Base-by-base conservation (phyloP, 2,329 filamentous ascomycete genomes). In the Zymoseptoria brevis region DNA sequence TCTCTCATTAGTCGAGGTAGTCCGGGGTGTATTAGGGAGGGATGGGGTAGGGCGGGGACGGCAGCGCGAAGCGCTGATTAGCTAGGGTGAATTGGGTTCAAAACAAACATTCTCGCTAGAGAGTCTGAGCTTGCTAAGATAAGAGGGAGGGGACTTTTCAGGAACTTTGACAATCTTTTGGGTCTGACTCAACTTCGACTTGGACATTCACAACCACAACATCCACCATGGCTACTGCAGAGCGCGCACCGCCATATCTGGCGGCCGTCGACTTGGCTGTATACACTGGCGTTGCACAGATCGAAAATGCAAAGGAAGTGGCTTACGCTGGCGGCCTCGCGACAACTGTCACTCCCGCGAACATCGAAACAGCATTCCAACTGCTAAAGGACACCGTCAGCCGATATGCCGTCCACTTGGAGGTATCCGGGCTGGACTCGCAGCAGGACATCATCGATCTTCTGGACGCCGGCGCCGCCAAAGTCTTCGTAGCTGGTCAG, bases 401-500 rank as follows among this genome's bases (percentile, higher is more conserved):
- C 57, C 74, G 75, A 8, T 81, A 83, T 56, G 74, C 80, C 65
- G 83, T 89, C 64, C 91, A 88, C 72, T 83, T 96, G 65, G 90
- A 96, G 68, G 90, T 86, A 55, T 87, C 88, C 4, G 76, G 77
- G 21, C 80, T 97, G 48, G 74, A 82, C 30, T 85, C 85, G 9
- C 78, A 79, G 57, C 87, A 91, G 65, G 88, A 95, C 64, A 79
- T 97, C 41, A 77, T 93, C 57, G 83, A 88, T 53, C 81, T 97
- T 41, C 84, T 99, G 58, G 89, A 99, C 73, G 83, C 86, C 64
- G 94, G 94, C 60, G 90, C 91, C 6, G 83, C 86, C 56, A 94
- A 87, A 72, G 87, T 94, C 62, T 94, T 97, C 73, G 88, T 96
- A 55, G 82, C 82, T 19, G 82, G 86, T 53, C 80, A 85, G 58